Evolutionary conservation across 2,329 filamentous ascomycete genomes (phyloP), one percentile per base, ranked within the genome.

Genomic region (Cladosporium phlei): DNA sequence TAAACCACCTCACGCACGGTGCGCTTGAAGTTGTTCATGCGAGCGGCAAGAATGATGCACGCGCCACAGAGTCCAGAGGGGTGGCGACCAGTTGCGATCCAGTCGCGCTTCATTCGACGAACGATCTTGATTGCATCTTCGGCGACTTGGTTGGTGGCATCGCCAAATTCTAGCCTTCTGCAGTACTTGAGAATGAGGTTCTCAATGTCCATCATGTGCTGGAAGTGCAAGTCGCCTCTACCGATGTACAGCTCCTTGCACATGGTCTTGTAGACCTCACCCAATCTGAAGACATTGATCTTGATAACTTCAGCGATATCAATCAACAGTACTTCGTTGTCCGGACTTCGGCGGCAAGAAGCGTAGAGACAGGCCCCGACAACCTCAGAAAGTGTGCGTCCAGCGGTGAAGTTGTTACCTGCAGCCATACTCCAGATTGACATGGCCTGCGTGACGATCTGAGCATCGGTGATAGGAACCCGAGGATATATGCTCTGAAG

Each of bases 21-120:
- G 14, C 93, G 83, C 34, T 91, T 85, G 63, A 94, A 98, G 67
- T 97, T 97, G 76, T 96, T 95, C 85, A 97, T 97, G 43, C 93
- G 86, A 7, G 93, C 91, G 5, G 93, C 93, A 65, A 98, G 84
- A 51, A 98, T 86, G 38, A 98, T 78, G 55, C 90, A 95, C 10
- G 93, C 93, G 52, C 93, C 93, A 65, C 90, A 96, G 46, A 97
- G 84, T 55, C 93, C 93, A 5, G 91, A 91, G 12, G 93, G 93
- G 30, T 93, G 84, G 60, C 93, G 86, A 58, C 93, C 93, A 63
- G 90, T 88, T 37, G 90, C 85, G 80, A 98, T 97, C 90, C 93
- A 97, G 69, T 98, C 93, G 45, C 88, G 78, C 55, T 88, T 90
- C 93, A 98, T 97, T 52, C 93, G 84, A 65, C 86, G 83, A 47